These are phyloP conservation scores for Pseudoneurospora amorphoporcata DNA, from an alignment of 495 filamentous ascomycete genomes.

Conservation along the genomic window DNA sequence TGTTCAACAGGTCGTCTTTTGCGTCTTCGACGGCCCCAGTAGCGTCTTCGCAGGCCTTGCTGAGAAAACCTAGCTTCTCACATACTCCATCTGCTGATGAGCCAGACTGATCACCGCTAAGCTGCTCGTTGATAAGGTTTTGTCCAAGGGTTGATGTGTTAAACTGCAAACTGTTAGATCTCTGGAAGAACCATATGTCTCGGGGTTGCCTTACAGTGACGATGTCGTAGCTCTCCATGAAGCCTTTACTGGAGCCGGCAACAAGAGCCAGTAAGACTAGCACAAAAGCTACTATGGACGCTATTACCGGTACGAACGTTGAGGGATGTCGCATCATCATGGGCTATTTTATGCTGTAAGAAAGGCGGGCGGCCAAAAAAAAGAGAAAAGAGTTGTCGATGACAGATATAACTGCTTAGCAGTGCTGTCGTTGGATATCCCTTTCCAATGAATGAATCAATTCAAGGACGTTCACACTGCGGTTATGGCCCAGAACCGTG, in stretches of 20 bases:
- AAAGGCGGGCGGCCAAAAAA: background rate
- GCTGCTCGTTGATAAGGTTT: slow-evolving; percentile 28
- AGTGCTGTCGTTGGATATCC: background rate
- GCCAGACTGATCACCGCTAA: background rate
- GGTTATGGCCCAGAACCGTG: background rate
- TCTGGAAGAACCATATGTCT: background rate
- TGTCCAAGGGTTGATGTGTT: slow-evolving; percentile 55
- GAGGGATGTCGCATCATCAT: background rate
- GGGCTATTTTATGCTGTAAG: background rate
- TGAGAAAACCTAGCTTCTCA: slow-evolving; percentile 10
- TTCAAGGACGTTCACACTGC: background rate
- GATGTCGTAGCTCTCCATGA: slow-evolving; percentile 54
- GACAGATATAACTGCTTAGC: background rate
- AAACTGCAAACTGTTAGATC: slow-evolving; percentile 29
- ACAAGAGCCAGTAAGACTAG: slow-evolving; percentile 61
- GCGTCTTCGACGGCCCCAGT: slow-evolving; percentile 22
- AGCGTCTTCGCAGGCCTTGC: slow-evolving; percentile 15
- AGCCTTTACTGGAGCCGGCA: slow-evolving; percentile 50
- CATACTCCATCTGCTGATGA: slow-evolving; percentile 2
- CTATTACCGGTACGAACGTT: background rate
- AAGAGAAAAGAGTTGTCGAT: background rate
- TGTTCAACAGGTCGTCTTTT: slow-evolving; percentile 18
- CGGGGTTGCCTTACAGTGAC: slow-evolving; percentile 44
- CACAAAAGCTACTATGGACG: slow-evolving; percentile 47
- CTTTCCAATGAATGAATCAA: background rate